A percentile compares a stretch with the other conserved stretches of the same genome.
Conservation (phyloP, 306 rosid genomes). For the Quercus mongolica region DNA sequence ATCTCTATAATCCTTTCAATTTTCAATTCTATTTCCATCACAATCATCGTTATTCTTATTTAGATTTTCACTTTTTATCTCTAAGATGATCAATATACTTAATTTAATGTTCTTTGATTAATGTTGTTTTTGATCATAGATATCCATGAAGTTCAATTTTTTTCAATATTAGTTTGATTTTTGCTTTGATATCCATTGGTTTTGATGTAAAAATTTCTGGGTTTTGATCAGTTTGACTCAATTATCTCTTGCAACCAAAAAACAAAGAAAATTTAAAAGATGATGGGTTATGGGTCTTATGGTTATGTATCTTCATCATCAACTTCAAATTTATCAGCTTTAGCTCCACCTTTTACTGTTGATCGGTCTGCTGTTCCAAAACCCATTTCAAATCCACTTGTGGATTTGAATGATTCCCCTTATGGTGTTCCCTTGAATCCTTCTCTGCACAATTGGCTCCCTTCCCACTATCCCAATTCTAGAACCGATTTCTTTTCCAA, state of each 20-base stretch:
- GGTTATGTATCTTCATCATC: conserved; percentile 39
- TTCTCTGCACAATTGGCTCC: conserved; percentile 41
- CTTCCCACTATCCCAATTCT: conserved; percentile 24
- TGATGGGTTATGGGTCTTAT: conserved; percentile 55
- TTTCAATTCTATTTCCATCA: background rate
- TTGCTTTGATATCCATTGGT: background rate
- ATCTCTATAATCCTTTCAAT: background rate
- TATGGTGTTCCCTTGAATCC: conserved; percentile 29
- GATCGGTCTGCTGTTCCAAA: conserved; percentile 34
- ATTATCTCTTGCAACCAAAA: conserved; percentile 15
- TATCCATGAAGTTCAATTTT: background rate
- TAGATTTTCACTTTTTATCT: conserved; percentile 1
- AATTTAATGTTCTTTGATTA: background rate
- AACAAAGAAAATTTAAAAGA: conserved; percentile 29
- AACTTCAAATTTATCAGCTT: conserved; percentile 68
- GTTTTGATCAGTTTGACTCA: conserved; percentile 29
- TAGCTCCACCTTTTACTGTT: conserved; percentile 76
- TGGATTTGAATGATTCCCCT: conserved; percentile 48
- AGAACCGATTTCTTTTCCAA: conserved; percentile 37
- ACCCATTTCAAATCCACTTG: conserved; percentile 34
- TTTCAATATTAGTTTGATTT: background rate
- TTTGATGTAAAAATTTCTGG: conserved; percentile 15
- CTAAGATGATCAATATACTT: background rate
- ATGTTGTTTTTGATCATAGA: background rate
- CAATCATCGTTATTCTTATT: background rate